A percentile compares a stretch with the other conserved stretches of the same genome.
Conservation (phyloP, 768 basidiomycete species). For the Kwoniella shandongensis region DNA sequence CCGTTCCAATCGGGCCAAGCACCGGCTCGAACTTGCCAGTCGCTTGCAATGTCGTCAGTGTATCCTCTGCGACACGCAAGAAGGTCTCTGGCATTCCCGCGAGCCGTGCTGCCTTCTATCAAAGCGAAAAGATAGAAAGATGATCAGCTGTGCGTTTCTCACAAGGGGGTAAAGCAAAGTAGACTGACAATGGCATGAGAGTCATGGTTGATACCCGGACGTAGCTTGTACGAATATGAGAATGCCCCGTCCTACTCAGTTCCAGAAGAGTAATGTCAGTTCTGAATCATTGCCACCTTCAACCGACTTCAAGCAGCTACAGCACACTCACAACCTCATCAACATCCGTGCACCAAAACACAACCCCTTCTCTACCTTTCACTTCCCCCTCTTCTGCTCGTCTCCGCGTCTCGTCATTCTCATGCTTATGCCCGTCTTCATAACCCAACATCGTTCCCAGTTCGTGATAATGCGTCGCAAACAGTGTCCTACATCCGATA, state of each 20-base stretch:
- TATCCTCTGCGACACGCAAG: conserved; percentile 32
- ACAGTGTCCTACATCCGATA: conserved; percentile 80
- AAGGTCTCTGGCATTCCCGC: conserved; percentile 70
- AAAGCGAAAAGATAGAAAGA: too few relatives aligned
- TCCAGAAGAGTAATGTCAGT: not conserved
- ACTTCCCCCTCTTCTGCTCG: not conserved
- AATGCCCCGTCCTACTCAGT: conserved; percentile 68
- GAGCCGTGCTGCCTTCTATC: conserved; percentile 79
- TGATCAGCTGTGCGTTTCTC: too few relatives aligned
- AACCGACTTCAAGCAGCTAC: too few relatives aligned
- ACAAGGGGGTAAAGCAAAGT: conserved; percentile 45
- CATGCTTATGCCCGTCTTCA: conserved; percentile 27
- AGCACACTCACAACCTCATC: conserved; percentile 67
- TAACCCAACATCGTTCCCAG: conserved; percentile 71
- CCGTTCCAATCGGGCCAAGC: too few relatives aligned
- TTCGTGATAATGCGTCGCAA: conserved; percentile 99
- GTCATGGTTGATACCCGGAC: conserved; percentile 80
- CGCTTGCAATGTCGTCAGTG: conserved; percentile 23
- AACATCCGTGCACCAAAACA: conserved; percentile 87
- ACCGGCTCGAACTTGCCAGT: conserved; percentile 15
- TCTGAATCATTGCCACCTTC: too few relatives aligned
- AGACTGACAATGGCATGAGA: conserved; percentile 65
- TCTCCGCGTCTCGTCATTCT: not conserved
- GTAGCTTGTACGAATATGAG: conserved; percentile 76
- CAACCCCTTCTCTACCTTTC: conserved; percentile 57